Percentiles rank a stretch among this genome's conserved stretches.
Conservation (phyloP, 768 basidiomycete genomes). For the Candolleomyces eurysporus region DNA sequence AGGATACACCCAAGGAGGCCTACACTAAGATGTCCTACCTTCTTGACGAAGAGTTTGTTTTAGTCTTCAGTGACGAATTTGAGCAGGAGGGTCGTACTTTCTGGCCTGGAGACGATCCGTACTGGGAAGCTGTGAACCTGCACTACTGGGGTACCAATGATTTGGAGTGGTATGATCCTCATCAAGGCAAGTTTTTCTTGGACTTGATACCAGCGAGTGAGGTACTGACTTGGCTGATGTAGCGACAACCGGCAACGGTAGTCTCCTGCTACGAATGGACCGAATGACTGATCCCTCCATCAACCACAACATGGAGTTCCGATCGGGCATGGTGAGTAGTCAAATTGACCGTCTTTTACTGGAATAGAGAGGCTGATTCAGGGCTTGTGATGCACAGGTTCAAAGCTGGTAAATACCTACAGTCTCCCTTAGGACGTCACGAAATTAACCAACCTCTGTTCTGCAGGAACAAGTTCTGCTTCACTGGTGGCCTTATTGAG, state of each 20-base stretch:
- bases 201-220: neutral
- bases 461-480: conserved; percentile 62
- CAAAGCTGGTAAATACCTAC: conserved; percentile 28
- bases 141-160: conserved; percentile 74
- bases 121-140: conserved; percentile 57
- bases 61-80: conserved; percentile 86
- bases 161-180: conserved; percentile 79
- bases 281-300: conserved; percentile 31
- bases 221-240: conserved; percentile 8
- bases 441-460: neutral
- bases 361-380: neutral
- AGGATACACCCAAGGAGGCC: conserved; percentile 65
- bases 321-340: conserved; percentile 44
- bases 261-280: conserved; percentile 70
- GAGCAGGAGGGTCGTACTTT: conserved; percentile 69
- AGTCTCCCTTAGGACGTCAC: neutral
- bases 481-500: conserved; percentile 72
- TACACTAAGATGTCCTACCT: conserved; percentile 53
- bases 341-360: neutral
- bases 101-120: conserved; percentile 68
- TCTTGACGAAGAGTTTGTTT: conserved; percentile 45
- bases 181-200: conserved; percentile 30
- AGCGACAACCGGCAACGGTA: conserved; percentile 68
- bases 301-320: conserved; percentile 72
- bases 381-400: conserved; percentile 21